Base-by-base conservation (phyloP, 352 stramenopile genomes). In the Globisporangium lucens region DNA sequence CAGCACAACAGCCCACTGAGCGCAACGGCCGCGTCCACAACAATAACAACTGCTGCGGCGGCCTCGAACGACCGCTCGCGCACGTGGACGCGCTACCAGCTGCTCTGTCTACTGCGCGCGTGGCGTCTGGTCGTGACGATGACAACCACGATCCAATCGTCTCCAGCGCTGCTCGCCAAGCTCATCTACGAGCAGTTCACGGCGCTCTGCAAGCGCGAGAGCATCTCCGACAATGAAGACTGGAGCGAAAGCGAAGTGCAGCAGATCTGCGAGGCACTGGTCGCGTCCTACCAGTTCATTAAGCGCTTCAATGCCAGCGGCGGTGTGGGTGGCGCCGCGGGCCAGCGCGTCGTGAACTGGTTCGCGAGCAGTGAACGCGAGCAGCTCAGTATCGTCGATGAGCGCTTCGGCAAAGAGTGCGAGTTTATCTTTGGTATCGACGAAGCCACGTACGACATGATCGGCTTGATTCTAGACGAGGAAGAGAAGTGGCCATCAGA, bases 301-400 rank as follows among this genome's bases (percentile, higher is more conserved):
- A 24, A 43, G 60, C 29, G 49, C 47, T 66, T 59, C 30, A 66
- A 66, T 27, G 30, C 47, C 4, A 38, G 59, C 17, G 20, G 29
- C 17, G 43, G 27, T 9, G 27, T 58, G 29, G 15, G 29, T 5
- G 53, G 27, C 29, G 43, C 43, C 17, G 29, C 9, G 15, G 59
- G 4, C 4, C 29, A 20, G 15, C 12, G 35, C 2, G 8, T 17
- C 13, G 24, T 35, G 20, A 33, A 66, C 60, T 66, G 60, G 60
- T 66, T 66, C 10, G 22, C 6, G 29, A 24, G 27, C 8, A 27
- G 46, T n/a, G 60, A 66, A 47, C n/a, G 30, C 47, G 47, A 47
- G 49, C 46, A 30, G 60, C 60, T 47, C 20, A 35, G n/a, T 5
- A 47, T 24, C 29, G 53, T 58, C 6, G 15, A 58, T 6, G 20